Evolutionary conservation across 164 flowering plant species (phyloP).

Genomic region (Tinospora cordifolia): DNA sequence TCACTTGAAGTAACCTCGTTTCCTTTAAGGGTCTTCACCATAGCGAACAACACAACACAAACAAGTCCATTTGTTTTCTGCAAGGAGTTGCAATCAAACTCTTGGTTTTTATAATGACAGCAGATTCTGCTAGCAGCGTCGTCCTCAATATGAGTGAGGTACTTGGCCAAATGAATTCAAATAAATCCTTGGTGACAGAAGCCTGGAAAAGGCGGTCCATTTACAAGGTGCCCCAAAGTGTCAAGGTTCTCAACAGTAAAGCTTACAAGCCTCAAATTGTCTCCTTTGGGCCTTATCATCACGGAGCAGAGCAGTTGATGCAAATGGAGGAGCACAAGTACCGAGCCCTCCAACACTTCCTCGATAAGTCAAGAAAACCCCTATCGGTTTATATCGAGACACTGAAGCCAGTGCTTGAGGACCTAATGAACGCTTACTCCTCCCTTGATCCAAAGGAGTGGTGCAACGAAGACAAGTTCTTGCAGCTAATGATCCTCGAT

Average conservation of each 20-base stretch:
- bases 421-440: constrained; percentile 26
- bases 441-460: constrained; percentile 25
- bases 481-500: constrained; percentile 46
- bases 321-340: constrained; percentile 49
- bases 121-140: neutral
- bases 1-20: neutral
- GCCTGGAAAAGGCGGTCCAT: constrained; percentile 24
- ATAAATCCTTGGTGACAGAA: constrained; percentile 1
- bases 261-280: constrained; percentile 35
- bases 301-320: constrained; percentile 25
- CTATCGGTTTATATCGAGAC: constrained; percentile 18
- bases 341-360: constrained; percentile 43
- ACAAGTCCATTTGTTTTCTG: neutral
- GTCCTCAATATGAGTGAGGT: neutral
- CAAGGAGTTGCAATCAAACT: neutral
- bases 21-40: neutral
- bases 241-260: constrained; percentile 6
- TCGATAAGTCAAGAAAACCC: constrained; percentile 32
- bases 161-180: neutral
- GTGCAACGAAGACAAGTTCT: constrained; percentile 16
- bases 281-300: constrained; percentile 51
- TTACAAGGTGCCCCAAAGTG: constrained; percentile 14
- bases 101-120: neutral
- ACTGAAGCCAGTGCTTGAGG: constrained; percentile 17
- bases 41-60: neutral